Evolutionary conservation across 2,329 filamentous ascomycete genomes (phyloP), one percentile per base, ranked within the genome.

Genomic region (Aspergillus versicolor): DNA sequence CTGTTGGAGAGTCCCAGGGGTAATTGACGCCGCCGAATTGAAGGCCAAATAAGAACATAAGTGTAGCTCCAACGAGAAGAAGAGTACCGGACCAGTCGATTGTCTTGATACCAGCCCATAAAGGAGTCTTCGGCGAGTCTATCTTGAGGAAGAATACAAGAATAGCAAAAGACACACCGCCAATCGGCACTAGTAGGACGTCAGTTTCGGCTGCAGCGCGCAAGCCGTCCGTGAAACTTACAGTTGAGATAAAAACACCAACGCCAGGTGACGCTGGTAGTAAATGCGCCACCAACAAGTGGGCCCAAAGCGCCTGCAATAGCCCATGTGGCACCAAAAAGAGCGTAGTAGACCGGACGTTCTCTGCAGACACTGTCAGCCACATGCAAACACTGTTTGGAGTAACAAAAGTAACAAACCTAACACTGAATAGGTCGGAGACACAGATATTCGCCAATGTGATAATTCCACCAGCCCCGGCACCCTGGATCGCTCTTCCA

Each of bases 41-140:
- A 11, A 96, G 83, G 0, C 91, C 92, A 42, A 96, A 85, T 4
- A 96, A 84, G 62, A 96, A 81, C 90, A 96, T 93, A 19, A 95
- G 79, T 0, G 90, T 92, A 19, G 88, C 90, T 42, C 88, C 89
- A 22, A 92, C 82, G 69, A 95, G 84, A 30, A 81, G 76, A 24
- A 87, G 63, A 1, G 80, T 81, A n/a, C 85, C 85, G 9, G 83
- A 64, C 85, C 85, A 88, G 70, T 88, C 85, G 59, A 88, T 84
- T 5, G 82, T 81, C 60, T 82, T 82, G 41, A 88, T 67, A 6
- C 85, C 85, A 17, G 81, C 78, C 41, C 79, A 57, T 5, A 88
- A 70, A 0, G 83, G 82, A 0, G 85, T 87, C 61, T 79, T 83
- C 12, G 84, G 84, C 1, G 82, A 85, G 62, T 87, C 81, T 52